phyloP scores from a whole-genome alignment of 805 yeast genomes.

The Candida xiaguanensis region DNA sequence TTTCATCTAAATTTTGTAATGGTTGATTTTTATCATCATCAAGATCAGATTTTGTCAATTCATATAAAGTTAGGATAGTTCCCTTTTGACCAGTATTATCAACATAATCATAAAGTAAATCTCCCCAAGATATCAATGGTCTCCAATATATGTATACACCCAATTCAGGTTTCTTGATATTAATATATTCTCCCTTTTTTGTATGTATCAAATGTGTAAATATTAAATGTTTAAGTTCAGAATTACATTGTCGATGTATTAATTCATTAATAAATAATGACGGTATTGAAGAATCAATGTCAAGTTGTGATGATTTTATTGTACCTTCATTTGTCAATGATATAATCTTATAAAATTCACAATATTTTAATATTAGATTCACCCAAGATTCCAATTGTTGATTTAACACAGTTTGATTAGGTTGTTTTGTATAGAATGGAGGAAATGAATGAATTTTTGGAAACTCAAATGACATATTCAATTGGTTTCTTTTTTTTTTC shows the following conservation, averaged over 20 bases:
- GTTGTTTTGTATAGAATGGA: constrained; percentile 88
- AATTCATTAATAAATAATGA: constrained; percentile 48
- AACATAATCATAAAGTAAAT: constrained; percentile 28
- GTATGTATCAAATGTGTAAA: constrained; percentile 53
- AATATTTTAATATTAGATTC: constrained; percentile 56
- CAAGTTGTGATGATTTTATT: constrained; percentile 24
- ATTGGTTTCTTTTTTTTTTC: not conserved
- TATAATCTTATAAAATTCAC: constrained; percentile 48
- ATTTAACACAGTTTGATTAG: constrained; percentile 71
- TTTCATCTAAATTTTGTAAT: constrained; percentile 60
- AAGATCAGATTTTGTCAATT: constrained; percentile 55
- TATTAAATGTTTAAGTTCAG: constrained; percentile 53
- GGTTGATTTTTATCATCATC: not conserved
- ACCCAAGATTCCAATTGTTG: constrained; percentile 83
- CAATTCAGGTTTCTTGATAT: constrained; percentile 51
- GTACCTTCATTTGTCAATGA: constrained; percentile 27
- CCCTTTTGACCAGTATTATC: constrained; percentile 77
- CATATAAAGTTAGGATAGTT: constrained; percentile 77
- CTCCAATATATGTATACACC: constrained; percentile 63
- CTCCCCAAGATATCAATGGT: constrained; percentile 50
- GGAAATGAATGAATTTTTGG: constrained; percentile 63
- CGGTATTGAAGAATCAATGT: constrained; percentile 19
- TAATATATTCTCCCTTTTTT: constrained; percentile 55
- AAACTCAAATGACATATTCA: constrained; percentile 21
- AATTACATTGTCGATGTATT: constrained; percentile 52